Conservation (phyloP, 805 yeast species). For the Metschnikowia cerradonensis region DNA sequence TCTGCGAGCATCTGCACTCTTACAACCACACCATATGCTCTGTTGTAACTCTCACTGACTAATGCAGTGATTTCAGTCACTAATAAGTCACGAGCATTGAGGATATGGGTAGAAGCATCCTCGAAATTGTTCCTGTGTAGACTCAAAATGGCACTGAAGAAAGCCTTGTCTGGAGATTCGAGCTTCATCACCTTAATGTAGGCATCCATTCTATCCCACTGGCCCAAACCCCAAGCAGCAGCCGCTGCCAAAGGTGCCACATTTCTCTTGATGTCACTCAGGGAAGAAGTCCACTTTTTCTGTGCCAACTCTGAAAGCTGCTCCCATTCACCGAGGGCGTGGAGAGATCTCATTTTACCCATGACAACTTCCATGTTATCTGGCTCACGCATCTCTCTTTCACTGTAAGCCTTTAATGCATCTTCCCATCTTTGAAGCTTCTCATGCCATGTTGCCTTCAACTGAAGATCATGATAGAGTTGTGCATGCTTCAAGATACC, state of each 20-base stretch:
- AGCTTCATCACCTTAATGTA: slow-evolving; percentile 86
- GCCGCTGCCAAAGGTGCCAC: slow-evolving; percentile 98
- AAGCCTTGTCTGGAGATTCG: slow-evolving; percentile 92
- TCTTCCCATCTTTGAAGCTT: slow-evolving; percentile 97
- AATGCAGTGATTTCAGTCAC: slow-evolving; percentile 93
- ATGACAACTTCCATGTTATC: slow-evolving; percentile 82
- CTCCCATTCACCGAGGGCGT: slow-evolving; percentile 99
- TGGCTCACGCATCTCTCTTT: slow-evolving; percentile 60
- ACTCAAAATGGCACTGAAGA: slow-evolving; percentile 85
- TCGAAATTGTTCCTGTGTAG: slow-evolving; percentile 82
- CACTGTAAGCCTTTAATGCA: slow-evolving; percentile 85
- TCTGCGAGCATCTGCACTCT: slow-evolving; percentile 97
- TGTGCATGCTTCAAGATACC: slow-evolving; percentile 95
- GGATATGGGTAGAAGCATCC: slow-evolving; percentile 74
- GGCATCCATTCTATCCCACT: slow-evolving; percentile 94
- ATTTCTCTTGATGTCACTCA: slow-evolving; percentile 68
- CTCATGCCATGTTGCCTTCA: slow-evolving; percentile 97
- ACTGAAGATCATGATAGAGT: slow-evolving; percentile 80
- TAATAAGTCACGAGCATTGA: slow-evolving; percentile 79
- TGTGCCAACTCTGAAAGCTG: slow-evolving; percentile 79
- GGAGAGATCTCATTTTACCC: slow-evolving; percentile 98
- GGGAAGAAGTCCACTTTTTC: slow-evolving; percentile 75
- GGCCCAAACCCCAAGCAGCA: slow-evolving; percentile 97
- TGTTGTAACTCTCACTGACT: slow-evolving; percentile 90
- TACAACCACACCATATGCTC: slow-evolving; percentile 96